A percentile compares a stretch with the other conserved stretches of the same genome.
These are phyloP conservation scores for Atkinsonella hypoxylon DNA, from an alignment of 2,329 filamentous ascomycete species.

Conservation along the genomic window DNA sequence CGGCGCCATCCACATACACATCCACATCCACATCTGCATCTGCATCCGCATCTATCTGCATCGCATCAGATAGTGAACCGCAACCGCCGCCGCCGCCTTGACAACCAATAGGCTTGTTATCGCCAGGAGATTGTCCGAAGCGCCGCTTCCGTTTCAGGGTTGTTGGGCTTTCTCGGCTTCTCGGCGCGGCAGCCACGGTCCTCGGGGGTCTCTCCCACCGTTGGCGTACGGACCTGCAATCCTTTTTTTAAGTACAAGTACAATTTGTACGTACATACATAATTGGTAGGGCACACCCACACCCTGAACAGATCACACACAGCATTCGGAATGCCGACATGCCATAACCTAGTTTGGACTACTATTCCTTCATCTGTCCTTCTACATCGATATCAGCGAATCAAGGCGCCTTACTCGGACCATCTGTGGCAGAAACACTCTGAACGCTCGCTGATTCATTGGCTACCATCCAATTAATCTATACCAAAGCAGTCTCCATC, in stretches of 20 bases:
- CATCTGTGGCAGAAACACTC: neutral
- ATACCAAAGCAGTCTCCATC: neutral
- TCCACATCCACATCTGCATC: neutral
- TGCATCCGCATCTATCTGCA: neutral
- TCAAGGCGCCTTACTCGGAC: slow-evolving; percentile 1
- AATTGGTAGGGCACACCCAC: no score
- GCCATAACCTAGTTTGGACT: neutral
- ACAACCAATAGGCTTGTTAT: neutral
- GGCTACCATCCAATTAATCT: neutral
- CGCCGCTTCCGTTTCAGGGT: neutral
- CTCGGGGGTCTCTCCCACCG: neutral
- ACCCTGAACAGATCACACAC: no score
- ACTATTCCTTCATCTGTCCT: neutral
- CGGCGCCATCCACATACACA: neutral
- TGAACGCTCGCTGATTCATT: neutral
- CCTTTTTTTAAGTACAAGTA: neutral
- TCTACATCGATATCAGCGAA: neutral
- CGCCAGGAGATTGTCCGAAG: neutral
- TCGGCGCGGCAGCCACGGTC: neutral
- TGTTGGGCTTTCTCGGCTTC: neutral
- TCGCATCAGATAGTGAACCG: neutral
- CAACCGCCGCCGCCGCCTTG: neutral
- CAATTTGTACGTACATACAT: no score
- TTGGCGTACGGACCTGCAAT: neutral
- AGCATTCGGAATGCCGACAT: neutral